Evolutionary conservation across 164 flowering plant genomes (phyloP), one percentile per base, ranked within the genome.

Genomic region (Umbellularia californica): DNA sequence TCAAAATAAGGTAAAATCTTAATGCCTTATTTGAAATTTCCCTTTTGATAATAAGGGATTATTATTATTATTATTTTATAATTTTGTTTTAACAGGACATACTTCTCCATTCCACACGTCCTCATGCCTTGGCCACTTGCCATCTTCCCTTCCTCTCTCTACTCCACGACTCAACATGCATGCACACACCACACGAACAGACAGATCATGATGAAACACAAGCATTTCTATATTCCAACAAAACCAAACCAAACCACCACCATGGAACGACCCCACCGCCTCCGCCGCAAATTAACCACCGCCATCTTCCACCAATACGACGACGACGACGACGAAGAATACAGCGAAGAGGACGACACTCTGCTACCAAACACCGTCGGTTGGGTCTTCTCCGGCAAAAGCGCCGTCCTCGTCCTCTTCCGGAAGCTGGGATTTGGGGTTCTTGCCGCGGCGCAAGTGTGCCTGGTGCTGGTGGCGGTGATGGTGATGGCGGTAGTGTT

Each of bases 371-470:
- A 76, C 67, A 85, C 85, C 58, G 20, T 77, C 6, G 74, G 75
- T 30, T 84, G 78, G 79, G 63, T 75, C 17, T 22, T 67, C 64
- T 71, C 73, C 27, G 24, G 81, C 73, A 1, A 81, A 68, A 80
- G 84, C 50, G 14, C 77, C 24, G 72, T 75, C 20, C 60, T 55
- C 30, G 30, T 76, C 13, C 1, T 88, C 68, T 24, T 85, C n/a
- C 79, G 74, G 78, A 88, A 75, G 73, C 15, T 89, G 1, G 88
- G 78, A 5, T 51, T 78, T 0, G 96, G 95, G 69, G 11, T 86
- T 1, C 13, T 87, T 1, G 92, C 87, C 1, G 95, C 90, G 0
- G 79, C 76, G 1, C 82, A 85, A 55, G 86, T 81, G 50, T 76
- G 80, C 70, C 41, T 85, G 80, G 76, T 92, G 17, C 41, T 91